Percentiles rank a stretch among this genome's conserved stretches.
Conservation (phyloP, 345 rosid species). For the Salix arbutifolia region DNA sequence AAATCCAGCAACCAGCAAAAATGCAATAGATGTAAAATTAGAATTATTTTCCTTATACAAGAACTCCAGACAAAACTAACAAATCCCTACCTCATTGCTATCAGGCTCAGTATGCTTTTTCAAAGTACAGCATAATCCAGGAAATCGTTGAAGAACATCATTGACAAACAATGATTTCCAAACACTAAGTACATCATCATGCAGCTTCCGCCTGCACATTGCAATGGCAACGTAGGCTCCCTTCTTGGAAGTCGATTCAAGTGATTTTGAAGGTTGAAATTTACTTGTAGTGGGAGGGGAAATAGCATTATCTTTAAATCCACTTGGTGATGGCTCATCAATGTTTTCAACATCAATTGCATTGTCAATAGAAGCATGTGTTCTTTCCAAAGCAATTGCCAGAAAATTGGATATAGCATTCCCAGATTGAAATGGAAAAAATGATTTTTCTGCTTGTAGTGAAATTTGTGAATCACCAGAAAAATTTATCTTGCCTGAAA, state of each 20-base stretch:
- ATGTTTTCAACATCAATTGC: conserved; percentile 33
- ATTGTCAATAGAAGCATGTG: conserved; percentile 27
- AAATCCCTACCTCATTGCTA: conserved; percentile 23
- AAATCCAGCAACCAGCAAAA: not conserved
- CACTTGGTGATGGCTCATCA: conserved; percentile 70
- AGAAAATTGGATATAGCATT: conserved; percentile 35
- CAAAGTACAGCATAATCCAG: conserved; percentile 29
- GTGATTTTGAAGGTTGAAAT: conserved; percentile 37
- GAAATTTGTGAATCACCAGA: conserved; percentile 28
- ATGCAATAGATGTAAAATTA: not conserved
- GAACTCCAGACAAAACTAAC: not conserved
- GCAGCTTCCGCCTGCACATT: conserved; percentile 78
- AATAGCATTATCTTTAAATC: conserved; percentile 38
- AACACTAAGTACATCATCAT: conserved; percentile 53
- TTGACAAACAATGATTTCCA: conserved; percentile 51
- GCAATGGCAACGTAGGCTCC: conserved; percentile 60
- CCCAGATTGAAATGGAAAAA: conserved; percentile 23
- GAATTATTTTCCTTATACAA: not conserved
- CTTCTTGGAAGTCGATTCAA: conserved; percentile 40
- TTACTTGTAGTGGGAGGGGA: conserved; percentile 37
- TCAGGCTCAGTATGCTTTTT: conserved; percentile 19
- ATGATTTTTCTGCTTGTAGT: conserved; percentile 25
- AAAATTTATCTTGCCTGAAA: conserved; percentile 13
- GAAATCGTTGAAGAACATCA: conserved; percentile 38
- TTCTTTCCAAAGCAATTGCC: conserved; percentile 43